A percentile compares a stretch with the other conserved stretches of the same genome.
phyloP scores from a whole-genome alignment of 345 rosid species.

The Melaleuca quinquenervia region DNA sequence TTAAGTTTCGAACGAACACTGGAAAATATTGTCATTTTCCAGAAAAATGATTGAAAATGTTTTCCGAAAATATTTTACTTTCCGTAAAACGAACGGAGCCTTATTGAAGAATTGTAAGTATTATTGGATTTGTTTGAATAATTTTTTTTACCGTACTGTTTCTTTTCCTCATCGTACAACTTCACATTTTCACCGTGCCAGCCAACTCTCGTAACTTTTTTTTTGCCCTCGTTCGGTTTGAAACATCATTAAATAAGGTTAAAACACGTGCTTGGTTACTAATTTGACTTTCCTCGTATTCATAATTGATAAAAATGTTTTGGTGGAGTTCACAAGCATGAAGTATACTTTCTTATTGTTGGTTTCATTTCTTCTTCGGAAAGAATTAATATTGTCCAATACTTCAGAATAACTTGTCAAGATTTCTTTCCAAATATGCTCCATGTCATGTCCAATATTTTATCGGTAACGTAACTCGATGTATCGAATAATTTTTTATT shows the following conservation, averaged over 20 bases:
- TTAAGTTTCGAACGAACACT: too few species aligned
- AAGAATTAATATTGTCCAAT: not conserved
- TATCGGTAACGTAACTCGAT: not conserved
- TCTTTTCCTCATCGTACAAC: not conserved
- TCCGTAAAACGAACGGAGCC: too few species aligned
- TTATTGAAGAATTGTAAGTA: not conserved
- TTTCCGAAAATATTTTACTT: too few species aligned
- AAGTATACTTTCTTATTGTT: not conserved
- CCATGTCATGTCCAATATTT: not conserved
- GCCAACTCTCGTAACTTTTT: not conserved
- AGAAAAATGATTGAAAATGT: too few species aligned
- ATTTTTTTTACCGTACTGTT: not conserved
- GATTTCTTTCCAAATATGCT: not conserved
- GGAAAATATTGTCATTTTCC: too few species aligned
- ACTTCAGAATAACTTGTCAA: not conserved
- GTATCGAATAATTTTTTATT: not conserved
- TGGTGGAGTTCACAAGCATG: not conserved
- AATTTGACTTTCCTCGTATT: not conserved
- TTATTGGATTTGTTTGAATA: not conserved
- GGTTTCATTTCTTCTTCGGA: not conserved
- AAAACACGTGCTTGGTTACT: not conserved
- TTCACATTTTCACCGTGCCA: accelerated
- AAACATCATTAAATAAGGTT: not conserved
- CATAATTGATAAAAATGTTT: not conserved
- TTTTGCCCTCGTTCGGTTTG: not conserved